These are phyloP conservation scores for Ophiostoma australiae DNA, from an alignment of 2,329 filamentous ascomycete genomes.

Conservation along the genomic window DNA sequence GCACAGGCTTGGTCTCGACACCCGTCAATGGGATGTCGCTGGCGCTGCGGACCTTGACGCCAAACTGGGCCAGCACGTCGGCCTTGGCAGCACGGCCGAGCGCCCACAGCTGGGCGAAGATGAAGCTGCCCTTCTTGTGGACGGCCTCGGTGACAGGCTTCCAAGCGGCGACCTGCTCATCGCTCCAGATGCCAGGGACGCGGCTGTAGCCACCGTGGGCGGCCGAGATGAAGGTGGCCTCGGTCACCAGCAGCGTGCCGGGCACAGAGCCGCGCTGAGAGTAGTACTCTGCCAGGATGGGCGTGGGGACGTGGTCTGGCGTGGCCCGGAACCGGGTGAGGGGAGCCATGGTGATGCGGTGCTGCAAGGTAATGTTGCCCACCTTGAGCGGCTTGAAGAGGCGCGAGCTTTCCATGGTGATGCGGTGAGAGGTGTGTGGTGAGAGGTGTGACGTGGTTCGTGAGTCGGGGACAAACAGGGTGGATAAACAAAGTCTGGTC, in stretches of 20 bases:
- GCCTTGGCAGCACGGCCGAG: constrained; percentile 13
- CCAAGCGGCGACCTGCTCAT: constrained; percentile 55
- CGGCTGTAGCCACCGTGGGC: constrained; percentile 38
- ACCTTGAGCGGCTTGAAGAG: constrained; percentile 16
- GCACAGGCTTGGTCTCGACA: constrained; percentile 31
- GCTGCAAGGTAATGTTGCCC: constrained; percentile 13
- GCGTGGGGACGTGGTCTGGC: constrained; percentile 28
- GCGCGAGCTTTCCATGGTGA: constrained; percentile 9
- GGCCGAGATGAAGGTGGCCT: constrained; percentile 44
- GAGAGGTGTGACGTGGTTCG: background rate
- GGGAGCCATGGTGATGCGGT: constrained; percentile 39
- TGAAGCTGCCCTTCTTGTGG: constrained; percentile 36
- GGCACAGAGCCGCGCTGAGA: constrained; percentile 39
- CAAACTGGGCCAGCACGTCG: constrained; percentile 4
- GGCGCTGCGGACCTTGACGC: background rate
- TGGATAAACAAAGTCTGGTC: background rate
- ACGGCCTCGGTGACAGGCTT: constrained; percentile 55
- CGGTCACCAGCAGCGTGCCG: constrained; percentile 41
- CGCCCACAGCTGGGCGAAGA: constrained; percentile 22
- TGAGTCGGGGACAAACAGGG: background rate
- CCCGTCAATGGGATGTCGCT: constrained; percentile 17
- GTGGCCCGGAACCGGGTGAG: constrained; percentile 49
- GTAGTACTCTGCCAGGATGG: constrained; percentile 42
- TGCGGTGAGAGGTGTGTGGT: background rate
- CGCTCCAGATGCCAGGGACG: constrained; percentile 54